These are phyloP conservation scores for Salix arbutifolia DNA, from an alignment of 345 rosid genomes.

Conservation along the genomic window DNA sequence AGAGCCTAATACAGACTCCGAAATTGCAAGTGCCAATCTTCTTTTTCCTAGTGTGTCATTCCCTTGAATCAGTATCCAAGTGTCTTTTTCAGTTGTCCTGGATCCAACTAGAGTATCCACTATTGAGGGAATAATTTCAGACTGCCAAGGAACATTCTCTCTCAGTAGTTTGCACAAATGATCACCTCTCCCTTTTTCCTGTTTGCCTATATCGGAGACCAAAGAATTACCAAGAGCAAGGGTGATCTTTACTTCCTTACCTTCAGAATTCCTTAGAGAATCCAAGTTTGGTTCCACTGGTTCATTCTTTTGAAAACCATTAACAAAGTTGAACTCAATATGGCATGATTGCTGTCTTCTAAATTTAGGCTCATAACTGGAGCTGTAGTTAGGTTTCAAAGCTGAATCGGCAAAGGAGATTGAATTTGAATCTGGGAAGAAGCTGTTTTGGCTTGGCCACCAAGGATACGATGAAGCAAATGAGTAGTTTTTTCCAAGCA, in stretches of 20 bases:
- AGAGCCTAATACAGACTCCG: conserved; percentile 54
- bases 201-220: conserved; percentile 36
- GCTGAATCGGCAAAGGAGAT: conserved; percentile 43
- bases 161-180: conserved; percentile 41
- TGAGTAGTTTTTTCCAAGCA: conserved; percentile 27
- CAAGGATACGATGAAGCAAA: conserved; percentile 42
- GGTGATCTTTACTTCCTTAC: conserved; percentile 61
- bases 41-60: conserved; percentile 66
- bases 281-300: conserved; percentile 51
- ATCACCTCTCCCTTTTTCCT: conserved; percentile 24
- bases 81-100: conserved; percentile 30
- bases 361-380: conserved; percentile 55
- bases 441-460: conserved; percentile 45
- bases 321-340: conserved; percentile 56
- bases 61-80: conserved; percentile 65
- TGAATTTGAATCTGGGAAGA: conserved; percentile 42
- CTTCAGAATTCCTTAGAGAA: conserved; percentile 52
- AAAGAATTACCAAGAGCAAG: conserved; percentile 66
- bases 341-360: conserved; percentile 63
- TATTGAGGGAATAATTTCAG: conserved; percentile 46
- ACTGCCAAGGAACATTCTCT: conserved; percentile 76
- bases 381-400: conserved; percentile 28
- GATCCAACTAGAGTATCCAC: conserved; percentile 39
- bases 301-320: conserved; percentile 24
- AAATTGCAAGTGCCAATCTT: conserved; percentile 61